Percentiles rank a stretch among this genome's conserved stretches.
Conservation (phyloP, 768 basidiomycete species). For the Leccinum obscurum region DNA sequence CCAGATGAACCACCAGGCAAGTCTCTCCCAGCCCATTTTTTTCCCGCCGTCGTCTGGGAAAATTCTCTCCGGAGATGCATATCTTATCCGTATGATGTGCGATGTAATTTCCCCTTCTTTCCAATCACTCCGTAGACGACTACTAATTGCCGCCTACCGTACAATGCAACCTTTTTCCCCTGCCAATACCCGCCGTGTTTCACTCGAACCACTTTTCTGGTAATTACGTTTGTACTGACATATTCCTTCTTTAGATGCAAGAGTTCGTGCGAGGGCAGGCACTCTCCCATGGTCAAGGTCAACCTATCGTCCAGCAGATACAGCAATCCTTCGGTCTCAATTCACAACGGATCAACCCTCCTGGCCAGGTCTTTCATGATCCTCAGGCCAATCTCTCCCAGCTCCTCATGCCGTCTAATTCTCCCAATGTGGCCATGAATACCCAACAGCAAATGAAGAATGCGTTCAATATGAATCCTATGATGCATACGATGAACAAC, state of each 20-base stretch:
- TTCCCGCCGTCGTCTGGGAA: conserved; percentile 19
- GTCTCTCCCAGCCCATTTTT: conserved; percentile 29
- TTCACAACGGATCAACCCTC: conserved; percentile 38
- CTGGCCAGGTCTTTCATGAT: conserved; percentile 40
- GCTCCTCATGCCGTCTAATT: conserved; percentile 38
- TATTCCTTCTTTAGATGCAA: conserved; percentile 40
- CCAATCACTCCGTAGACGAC: conserved; percentile 8
- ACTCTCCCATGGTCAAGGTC: conserved; percentile 41
- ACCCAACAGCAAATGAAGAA: conserved; percentile 36
- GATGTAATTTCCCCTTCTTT: conserved; percentile 22
- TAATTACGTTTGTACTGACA: conserved; percentile 26
- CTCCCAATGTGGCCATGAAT: conserved; percentile 40
- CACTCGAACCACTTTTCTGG: conserved; percentile 5
- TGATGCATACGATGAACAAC: conserved; percentile 39
- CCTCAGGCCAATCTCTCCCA: conserved; percentile 30
- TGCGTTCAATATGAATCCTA: conserved; percentile 33
- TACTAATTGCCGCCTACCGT: conserved; percentile 15
- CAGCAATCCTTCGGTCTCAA: conserved; percentile 44
- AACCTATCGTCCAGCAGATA: conserved; percentile 40
- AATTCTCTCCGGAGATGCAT: conserved; percentile 14
- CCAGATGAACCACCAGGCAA: conserved; percentile 49
- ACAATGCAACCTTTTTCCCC: conserved; percentile 2
- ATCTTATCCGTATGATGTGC: conserved; percentile 13
- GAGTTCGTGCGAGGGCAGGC: conserved; percentile 45
- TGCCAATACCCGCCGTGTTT: conserved; percentile 8